Base-by-base conservation (phyloP, 2,329 filamentous ascomycete species). In the Aspergillus fijiensis region DNA sequence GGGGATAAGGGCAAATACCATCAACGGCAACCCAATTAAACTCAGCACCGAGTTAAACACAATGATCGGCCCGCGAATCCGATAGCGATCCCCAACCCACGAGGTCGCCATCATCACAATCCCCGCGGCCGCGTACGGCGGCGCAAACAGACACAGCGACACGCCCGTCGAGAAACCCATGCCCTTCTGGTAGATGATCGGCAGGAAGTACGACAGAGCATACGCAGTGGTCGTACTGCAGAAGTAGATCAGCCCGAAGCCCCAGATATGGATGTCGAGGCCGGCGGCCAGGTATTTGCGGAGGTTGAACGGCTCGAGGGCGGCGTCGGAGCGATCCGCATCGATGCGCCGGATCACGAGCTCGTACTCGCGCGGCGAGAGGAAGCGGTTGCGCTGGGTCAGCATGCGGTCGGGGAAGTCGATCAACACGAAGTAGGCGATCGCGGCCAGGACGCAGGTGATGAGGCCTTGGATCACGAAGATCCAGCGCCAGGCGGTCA, bases 401-500 rank as follows among this genome's bases (percentile, higher is more conserved):
- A 82, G 77, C 60, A 79, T 78, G 7, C 81, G 82, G 70, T 88
- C 86, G 21, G 86, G 86, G 69, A 88, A 89, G 69, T 87, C 85
- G 60, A 88, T 83, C 11, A 89, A 81, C 12, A 87, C 74, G 77
- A 85, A 82, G 75, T 84, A 87, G 52, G 81, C 77, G 2, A 69
- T 66, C 4, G 82, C 58, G 25, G 78, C 85, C 3, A 88, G 70
- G 16, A 79, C 51, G 58, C 82, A 81, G 6, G 87, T 89, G 25
- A 89, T 64, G 11, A 77, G 49, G 12, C 77, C 77, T 66, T 75
- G 76, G 65, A 77, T 71, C 19, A 76, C 81, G 71, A 89, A 89
- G 74, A 88, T 89, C 87, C 87, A 89, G 45, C 85, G 79, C 87
- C 87, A 89, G 45, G 86, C 86, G 2, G 75, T 75, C 19, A 88